Conservation (phyloP, 768 basidiomycete genomes). For the Suillus sp. region DNA sequence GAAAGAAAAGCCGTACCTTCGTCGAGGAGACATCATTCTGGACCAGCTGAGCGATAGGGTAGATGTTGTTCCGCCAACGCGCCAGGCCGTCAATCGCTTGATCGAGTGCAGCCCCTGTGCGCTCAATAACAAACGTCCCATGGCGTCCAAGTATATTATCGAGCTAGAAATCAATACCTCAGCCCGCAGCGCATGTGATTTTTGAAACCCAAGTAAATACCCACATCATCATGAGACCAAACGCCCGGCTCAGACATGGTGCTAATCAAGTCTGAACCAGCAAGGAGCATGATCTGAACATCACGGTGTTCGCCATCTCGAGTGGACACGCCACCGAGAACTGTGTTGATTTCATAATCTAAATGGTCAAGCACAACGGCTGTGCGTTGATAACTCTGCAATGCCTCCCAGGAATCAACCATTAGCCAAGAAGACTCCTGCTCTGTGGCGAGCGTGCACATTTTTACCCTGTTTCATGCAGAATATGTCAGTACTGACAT, state of each 20-base stretch:
- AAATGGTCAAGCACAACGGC: conserved; percentile 98
- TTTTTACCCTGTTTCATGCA: conserved; percentile 61
- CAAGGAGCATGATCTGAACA: conserved; percentile 89
- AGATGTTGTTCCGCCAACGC: conserved; percentile 80
- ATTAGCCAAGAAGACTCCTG: conserved; percentile 93
- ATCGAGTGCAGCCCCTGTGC: conserved; percentile 89
- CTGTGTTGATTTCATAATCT: conserved; percentile 89
- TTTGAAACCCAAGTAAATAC: conserved; percentile 34
- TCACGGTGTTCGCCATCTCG: conserved; percentile 72
- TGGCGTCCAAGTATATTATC: conserved; percentile 96
- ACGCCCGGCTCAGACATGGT: conserved; percentile 99
- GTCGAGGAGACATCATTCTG: conserved; percentile 98
- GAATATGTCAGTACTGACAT: conserved; percentile 24
- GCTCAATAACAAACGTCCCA: conserved; percentile 93
- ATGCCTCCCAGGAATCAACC: conserved; percentile 99
- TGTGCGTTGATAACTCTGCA: conserved; percentile 92
- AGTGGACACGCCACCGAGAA: conserved; percentile 74
- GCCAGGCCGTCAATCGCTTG: conserved; percentile 75
- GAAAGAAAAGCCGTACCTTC: conserved; percentile 81
- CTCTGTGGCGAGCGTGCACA: conserved; percentile 88
- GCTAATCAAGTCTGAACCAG: conserved; percentile 94
- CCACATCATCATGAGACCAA: conserved; percentile 92
- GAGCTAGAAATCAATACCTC: conserved; percentile 53
- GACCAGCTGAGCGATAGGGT: conserved; percentile 91
- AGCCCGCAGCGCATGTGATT: conserved; percentile 11